These are phyloP conservation scores for Leishmania braziliensis DNA, from an alignment of 208 protist genomes.

Conservation along the genomic window DNA sequence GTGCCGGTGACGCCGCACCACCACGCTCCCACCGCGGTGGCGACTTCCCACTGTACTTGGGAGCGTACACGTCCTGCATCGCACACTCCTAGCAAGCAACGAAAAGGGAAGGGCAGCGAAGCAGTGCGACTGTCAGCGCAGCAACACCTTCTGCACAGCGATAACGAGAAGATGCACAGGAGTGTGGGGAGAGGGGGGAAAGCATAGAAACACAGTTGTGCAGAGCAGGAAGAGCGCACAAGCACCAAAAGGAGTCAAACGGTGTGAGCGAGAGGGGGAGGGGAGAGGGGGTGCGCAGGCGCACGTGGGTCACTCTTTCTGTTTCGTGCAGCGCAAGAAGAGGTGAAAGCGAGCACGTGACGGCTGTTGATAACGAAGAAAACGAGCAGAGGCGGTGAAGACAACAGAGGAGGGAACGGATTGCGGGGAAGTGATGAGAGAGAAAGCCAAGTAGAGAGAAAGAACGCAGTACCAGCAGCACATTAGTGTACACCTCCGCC, in stretches of 20 bases:
- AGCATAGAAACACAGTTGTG: neutral
- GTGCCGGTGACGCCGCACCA: neutral
- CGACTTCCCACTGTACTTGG: neutral
- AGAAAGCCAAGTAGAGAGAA: neutral
- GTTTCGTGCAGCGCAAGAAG: neutral
- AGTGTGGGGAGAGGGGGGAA: neutral
- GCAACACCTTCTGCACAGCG: neutral
- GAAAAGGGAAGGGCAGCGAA: neutral
- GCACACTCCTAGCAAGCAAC: neutral
- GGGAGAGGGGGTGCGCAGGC: neutral
- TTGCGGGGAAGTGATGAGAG: neutral
- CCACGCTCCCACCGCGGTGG: conserved; percentile 3
- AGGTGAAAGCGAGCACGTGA: neutral
- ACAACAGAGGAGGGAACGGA: neutral
- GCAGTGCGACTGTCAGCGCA: neutral
- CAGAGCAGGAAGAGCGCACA: neutral
- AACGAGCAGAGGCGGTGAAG: neutral
- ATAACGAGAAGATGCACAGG: neutral
- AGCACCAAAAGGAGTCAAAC: neutral
- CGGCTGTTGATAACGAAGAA: neutral
- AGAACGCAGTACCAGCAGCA: neutral
- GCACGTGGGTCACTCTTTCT: too few relatives aligned
- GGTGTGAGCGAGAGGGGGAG: neutral
- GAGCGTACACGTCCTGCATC: conserved; percentile 3
- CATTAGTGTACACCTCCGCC: neutral